Conservation (phyloP, 1,139 yeast genomes). For the Candida sp. region DNA sequence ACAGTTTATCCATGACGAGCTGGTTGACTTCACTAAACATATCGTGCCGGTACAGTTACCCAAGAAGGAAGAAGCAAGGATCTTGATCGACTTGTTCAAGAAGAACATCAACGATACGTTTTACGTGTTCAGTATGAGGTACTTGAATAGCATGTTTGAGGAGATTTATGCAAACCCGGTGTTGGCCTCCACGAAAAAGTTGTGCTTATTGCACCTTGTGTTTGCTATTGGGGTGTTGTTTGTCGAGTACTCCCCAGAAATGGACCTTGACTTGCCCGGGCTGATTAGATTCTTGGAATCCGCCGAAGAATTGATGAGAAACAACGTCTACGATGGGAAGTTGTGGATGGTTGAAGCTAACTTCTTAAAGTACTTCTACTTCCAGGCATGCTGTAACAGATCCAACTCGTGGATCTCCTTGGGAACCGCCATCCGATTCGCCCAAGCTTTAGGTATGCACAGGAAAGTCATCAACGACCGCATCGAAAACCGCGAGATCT, state of each 20-base stretch:
- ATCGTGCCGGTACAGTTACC: constrained; percentile 26
- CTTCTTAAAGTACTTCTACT: constrained; percentile 36
- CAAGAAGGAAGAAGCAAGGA: constrained; percentile 23
- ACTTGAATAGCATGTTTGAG: constrained; percentile 22
- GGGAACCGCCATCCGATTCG: constrained; percentile 55
- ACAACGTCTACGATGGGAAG: constrained; percentile 38
- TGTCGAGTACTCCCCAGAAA: constrained; percentile 17
- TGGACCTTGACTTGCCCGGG: constrained; percentile 19
- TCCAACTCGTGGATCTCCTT: constrained; percentile 41
- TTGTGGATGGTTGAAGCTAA: constrained; percentile 47
- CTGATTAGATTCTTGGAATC: constrained; percentile 29
- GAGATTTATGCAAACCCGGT: constrained; percentile 26
- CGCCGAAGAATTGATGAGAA: constrained; percentile 30
- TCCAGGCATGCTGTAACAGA: constrained; percentile 39
- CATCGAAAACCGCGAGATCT: constrained; percentile 35
- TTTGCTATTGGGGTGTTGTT: constrained; percentile 45
- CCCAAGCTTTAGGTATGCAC: constrained; percentile 70
- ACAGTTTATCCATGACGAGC: constrained; percentile 33
- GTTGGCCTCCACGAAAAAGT: constrained; percentile 10
- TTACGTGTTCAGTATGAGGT: constrained; percentile 37
- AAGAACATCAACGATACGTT: constrained; percentile 36
- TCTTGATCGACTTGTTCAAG: constrained; percentile 31
- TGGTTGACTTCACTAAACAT: constrained; percentile 23
- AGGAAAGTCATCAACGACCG: constrained; percentile 51
- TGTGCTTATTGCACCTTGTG: constrained; percentile 32